Evolutionary conservation across 805 yeast genomes (phyloP), one percentile per base, ranked within the genome.

Genomic region (Zygosaccharomyces rouxii): DNA sequence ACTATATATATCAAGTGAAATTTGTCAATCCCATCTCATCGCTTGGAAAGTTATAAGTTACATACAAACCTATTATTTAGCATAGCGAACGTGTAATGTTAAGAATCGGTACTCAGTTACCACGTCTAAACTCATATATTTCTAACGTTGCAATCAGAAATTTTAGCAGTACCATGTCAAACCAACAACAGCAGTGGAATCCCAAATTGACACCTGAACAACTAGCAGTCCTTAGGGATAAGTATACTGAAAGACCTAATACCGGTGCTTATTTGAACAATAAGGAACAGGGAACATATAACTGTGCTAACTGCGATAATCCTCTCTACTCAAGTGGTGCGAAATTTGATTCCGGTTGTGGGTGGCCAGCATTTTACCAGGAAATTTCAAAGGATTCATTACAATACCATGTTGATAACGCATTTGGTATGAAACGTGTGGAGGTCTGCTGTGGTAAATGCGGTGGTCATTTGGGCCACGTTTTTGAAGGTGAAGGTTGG

Each of bases 351-450:
- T 80, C 96, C 10, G 89, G 89, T 46, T 94, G 99, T 67, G 99
- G 99, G 2, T 94, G 99, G 99, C 99, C 99, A 1, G 90, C 97
- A 0, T 94, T 94, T 67, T 92, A 84, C 66, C 85, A 88, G 49
- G 97, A 62, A 28, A 47, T 95, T 0, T 71, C 87, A 35, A 95
- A 96, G 0, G 90, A 89, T 0, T 75, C 96, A 5, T 75, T 94
- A 35, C 74, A 67, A 18, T 73, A 84, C 10, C 68, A 76, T 50
- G 74, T 71, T 16, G 99, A 94, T 66, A 59, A 49, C 0, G 67
- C 83, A 6, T 68, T 71, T 43, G 98, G 98, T 0, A 89, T 85
- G 94, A 73, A 71, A 11, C 76, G 99, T 53, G 87, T 82, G 10
- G 99, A 94, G 65, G 90, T 94, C 83, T 75, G 84, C 53, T 94